phyloP scores from a whole-genome alignment of 805 yeast genomes.

The Saturnispora gosingensis region DNA sequence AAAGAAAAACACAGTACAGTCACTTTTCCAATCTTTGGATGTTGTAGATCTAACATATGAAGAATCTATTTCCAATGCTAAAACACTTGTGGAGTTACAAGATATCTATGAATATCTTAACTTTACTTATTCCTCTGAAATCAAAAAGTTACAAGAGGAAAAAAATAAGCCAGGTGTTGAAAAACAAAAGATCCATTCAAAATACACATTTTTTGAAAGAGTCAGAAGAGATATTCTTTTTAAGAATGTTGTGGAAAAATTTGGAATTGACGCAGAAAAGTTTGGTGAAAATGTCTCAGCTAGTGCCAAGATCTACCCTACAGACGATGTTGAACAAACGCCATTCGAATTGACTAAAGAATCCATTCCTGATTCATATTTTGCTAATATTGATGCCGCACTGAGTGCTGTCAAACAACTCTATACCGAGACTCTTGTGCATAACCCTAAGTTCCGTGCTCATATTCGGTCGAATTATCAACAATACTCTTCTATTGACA shows the following conservation, averaged over 20 bases:
- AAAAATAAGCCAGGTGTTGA: constrained; percentile 12
- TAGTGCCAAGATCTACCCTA: constrained; percentile 58
- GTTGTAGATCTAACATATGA: constrained; percentile 49
- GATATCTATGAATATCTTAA: constrained; percentile 79
- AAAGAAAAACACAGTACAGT: constrained; percentile 51
- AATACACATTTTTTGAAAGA: constrained; percentile 54
- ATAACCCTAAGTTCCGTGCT: constrained; percentile 71
- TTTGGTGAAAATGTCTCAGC: constrained; percentile 73
- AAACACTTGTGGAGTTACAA: constrained; percentile 69
- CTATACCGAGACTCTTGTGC: constrained; percentile 69
- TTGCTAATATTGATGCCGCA: constrained; percentile 47
- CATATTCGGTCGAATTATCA: constrained; percentile 56
- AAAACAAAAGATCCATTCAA: constrained; percentile 40
- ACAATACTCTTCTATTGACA: constrained; percentile 58
- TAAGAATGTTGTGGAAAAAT: constrained; percentile 48
- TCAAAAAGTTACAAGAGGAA: constrained; percentile 34
- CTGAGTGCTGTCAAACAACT: constrained; percentile 59
- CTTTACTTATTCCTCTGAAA: constrained; percentile 55
- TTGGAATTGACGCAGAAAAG: constrained; percentile 71
- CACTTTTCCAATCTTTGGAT: constrained; percentile 44
- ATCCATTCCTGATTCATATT: constrained; percentile 31
- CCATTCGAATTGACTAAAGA: constrained; percentile 54
- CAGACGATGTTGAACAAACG: constrained; percentile 53
- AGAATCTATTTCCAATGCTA: constrained; percentile 46
- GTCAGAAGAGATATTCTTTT: constrained; percentile 56